Evolutionary conservation across 345 rosid species (phyloP), one percentile per base, ranked within the genome.

Genomic region (Lenwebbia sp.): DNA sequence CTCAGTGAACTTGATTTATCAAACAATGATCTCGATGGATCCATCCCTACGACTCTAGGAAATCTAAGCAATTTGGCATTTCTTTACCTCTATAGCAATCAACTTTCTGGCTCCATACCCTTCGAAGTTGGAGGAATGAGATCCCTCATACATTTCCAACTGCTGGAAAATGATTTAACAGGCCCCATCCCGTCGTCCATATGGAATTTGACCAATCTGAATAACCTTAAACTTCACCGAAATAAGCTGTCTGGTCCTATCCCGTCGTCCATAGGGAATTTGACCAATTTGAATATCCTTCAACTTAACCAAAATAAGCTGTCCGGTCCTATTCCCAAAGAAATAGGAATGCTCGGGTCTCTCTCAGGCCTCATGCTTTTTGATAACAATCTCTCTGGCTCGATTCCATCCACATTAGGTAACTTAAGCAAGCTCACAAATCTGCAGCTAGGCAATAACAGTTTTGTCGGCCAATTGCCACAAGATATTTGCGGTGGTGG

Each of bases 1-100:
- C 78, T 65, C 25, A 2, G 0, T 13, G 13, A 28, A 19, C 78
- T 65, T 65, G 78, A 65, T 82, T 53, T 82, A 25, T 4, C 40
- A 4, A 0, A 0, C 1, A 51, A 26, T 49, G 0, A 1, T 33
- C 84, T 83, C 41, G 19, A 4, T 52, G 84, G 84, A 52, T 28
- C 58, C 22, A 52, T 83, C 56, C 84, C 84, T 21, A 2, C 57
- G 3, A 83, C 41, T n/a, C 22, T 84, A n/a, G 81, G 81, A 17
- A 62, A 49, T n/a, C n/a, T 84, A 26, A 84, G 74, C 10, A 6
- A 21, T 40, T 15, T 58, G 40, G 0, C 0, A 14, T 6, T 0
- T 6, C n/a, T 84, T 37, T 84, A 9, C 54, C 37, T 84, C 49
- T 58, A 5, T 22, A 3, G 0, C 5, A 84, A 84, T 55, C 30